Base-by-base conservation (phyloP, 805 yeast species). In the Teunomyces cretensis region DNA sequence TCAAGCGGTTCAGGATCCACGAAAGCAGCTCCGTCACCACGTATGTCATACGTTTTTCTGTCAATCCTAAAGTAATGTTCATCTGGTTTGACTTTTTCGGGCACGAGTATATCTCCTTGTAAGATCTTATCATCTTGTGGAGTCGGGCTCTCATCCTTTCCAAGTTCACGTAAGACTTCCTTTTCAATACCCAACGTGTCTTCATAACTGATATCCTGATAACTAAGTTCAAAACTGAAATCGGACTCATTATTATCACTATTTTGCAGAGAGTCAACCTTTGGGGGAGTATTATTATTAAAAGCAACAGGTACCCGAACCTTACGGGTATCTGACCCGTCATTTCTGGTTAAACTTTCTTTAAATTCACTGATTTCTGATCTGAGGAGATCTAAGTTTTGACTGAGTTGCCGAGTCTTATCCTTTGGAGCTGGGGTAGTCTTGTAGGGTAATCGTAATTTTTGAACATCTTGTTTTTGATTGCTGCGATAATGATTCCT, bases 351-450 rank as follows among this genome's bases (percentile, higher is more conserved):
- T 48, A 72, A 60, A 43, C 72, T 69, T 43, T 71, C 76, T 42
- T 70, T 72, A 48, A 72, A 72, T 46, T 72, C 76, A 48, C 72
- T 71, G 48, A 72, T 70, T 49, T 72, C 77, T 19, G 64, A 60
- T 41, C 76, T 49, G 42, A 72, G 59, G 46, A 72, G 51, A 44
- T 70, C 74, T 41, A 72, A 56, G 43, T 72, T 70, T 42, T 71
- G 72, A 42, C 70, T 68, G 56, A 71, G 61, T 42, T 71, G 67
- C 15, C 54, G 51, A 0, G 73, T 56, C 51, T 68, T 67, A 40
- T 55, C 53, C 26, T 61, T 49, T 24, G 38, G 30, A 4, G 45
- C 14, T 7, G 54, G 44, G 4, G 37, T 40, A n/a, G 28, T 30
- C 16, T 41, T 48, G 33, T 51, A 44, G 11, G 51, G 51, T 28